phyloP scores from a whole-genome alignment of 495 filamentous ascomycete species.

The Daldinia vernicosa region DNA sequence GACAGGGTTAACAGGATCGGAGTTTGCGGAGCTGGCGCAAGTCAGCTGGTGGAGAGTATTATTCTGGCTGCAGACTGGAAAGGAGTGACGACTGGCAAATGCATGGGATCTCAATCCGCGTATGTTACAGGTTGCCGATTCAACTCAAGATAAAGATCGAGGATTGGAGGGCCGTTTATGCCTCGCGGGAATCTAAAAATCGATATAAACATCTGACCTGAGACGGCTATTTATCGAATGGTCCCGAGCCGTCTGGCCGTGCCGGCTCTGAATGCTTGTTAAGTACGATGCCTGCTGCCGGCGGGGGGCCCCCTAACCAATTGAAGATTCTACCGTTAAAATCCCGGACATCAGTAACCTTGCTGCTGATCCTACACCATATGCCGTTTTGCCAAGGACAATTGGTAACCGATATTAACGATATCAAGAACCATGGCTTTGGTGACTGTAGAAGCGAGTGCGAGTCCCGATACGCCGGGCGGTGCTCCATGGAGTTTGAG shows the following conservation, averaged over 20 bases:
- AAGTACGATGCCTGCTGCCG: constrained; percentile 6
- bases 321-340: constrained; percentile 21
- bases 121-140: constrained; percentile 5
- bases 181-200: constrained; percentile 20
- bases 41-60: neutral
- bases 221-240: constrained; percentile 30
- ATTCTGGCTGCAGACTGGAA: neutral
- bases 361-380: constrained; percentile 21
- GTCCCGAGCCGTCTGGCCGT: constrained; percentile 13
- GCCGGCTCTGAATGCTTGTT: constrained; percentile 3
- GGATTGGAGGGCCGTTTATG: constrained; percentile 16
- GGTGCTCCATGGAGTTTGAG: neutral
- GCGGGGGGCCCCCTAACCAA: constrained; percentile 27
- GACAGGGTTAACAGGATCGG: constrained; percentile 1
- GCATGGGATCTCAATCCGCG: constrained; percentile 17
- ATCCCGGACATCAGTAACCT: constrained; percentile 17
- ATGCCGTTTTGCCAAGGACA: constrained; percentile 14
- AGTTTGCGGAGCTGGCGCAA: neutral
- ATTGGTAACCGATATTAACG: constrained; percentile 4
- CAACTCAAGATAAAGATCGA: constrained; percentile 11
- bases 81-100: neutral
- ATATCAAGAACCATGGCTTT: constrained; percentile 9
- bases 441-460: constrained; percentile 5
- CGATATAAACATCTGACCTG: constrained; percentile 35
- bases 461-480: constrained; percentile 4